These are phyloP conservation scores for Scytalidium lignicola DNA, from an alignment of 2,329 filamentous ascomycete species.

Conservation along the genomic window DNA sequence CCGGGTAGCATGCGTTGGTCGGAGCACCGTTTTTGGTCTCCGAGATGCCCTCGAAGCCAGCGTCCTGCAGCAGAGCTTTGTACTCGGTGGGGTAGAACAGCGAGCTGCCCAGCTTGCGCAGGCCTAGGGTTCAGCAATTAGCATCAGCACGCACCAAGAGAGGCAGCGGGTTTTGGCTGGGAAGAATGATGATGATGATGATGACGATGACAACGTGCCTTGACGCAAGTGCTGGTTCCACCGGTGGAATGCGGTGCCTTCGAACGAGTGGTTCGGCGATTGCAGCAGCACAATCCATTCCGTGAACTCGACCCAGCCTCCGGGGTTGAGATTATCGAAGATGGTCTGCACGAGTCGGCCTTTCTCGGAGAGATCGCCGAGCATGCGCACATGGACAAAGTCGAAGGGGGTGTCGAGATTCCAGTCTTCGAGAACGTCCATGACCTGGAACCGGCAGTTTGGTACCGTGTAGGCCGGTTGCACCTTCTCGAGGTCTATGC, in stretches of 20 bases:
- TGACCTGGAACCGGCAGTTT: conserved; percentile 26
- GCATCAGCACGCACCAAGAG: too few species aligned
- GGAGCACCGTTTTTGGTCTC: conserved; percentile 25
- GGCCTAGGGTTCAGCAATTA: too few species aligned
- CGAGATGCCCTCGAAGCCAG: conserved; percentile 22
- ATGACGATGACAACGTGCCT: conserved; percentile 13
- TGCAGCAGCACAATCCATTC: conserved; percentile 26
- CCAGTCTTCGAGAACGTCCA: conserved; percentile 26
- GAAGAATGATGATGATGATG: too few species aligned
- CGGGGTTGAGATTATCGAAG: conserved; percentile 25
- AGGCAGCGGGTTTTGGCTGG: too few species aligned
- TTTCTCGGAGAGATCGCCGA: conserved; percentile 26
- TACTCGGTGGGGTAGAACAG: conserved; percentile 24
- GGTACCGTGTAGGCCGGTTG: conserved; percentile 19
- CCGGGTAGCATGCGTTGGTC: conserved; percentile 26
- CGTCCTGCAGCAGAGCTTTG: conserved; percentile 17
- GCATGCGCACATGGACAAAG: conserved; percentile 29
- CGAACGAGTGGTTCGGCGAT: conserved; percentile 28
- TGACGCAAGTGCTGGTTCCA: conserved; percentile 26
- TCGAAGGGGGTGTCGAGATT: conserved; percentile 23
- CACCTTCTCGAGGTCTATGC: conserved; percentile 28
- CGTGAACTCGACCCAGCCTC: background rate
- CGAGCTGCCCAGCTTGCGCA: conserved; percentile 25
- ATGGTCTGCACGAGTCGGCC: conserved; percentile 18
- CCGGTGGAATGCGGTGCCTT: conserved; percentile 26